Conservation (phyloP, 129 eudicot species). For the Apium graveolens region DNA sequence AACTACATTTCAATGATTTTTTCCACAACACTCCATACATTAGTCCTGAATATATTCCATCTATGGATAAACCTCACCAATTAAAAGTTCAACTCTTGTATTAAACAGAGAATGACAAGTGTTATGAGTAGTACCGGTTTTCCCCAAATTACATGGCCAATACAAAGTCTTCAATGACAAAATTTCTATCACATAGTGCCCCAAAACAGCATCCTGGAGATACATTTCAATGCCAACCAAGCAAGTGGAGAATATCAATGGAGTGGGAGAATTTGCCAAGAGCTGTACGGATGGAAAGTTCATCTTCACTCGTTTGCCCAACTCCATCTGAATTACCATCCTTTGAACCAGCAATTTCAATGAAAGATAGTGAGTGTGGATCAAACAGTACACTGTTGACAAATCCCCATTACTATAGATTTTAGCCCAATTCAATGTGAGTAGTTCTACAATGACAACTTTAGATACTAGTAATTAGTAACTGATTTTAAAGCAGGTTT, state of each 20-base stretch:
- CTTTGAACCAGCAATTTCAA: constrained; percentile 60
- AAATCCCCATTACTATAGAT: constrained; percentile 54
- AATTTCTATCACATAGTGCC: constrained; percentile 78
- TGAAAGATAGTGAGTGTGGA: constrained; percentile 80
- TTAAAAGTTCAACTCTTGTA: constrained; percentile 30
- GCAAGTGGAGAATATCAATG: constrained; percentile 50
- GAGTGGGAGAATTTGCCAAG: constrained; percentile 83
- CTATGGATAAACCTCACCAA: constrained; percentile 36
- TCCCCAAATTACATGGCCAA: constrained; percentile 89
- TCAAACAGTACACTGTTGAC: constrained; percentile 62
- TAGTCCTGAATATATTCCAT: constrained; percentile 45
- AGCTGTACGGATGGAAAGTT: constrained; percentile 67
- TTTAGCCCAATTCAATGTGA: constrained; percentile 55
- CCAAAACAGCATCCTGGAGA: constrained; percentile 73
- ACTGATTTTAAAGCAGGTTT: neutral
- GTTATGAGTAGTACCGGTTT: constrained; percentile 32
- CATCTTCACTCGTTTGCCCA: constrained; percentile 60
- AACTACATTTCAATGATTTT: constrained; percentile 59
- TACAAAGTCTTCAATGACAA: constrained; percentile 79
- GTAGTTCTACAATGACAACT: constrained; percentile 42
- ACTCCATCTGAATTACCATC: constrained; percentile 65
- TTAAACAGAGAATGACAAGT: constrained; percentile 43
- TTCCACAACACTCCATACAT: constrained; percentile 32
- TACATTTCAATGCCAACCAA: constrained; percentile 38
- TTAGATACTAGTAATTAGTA: constrained; percentile 7